Percentiles rank a stretch among this genome's conserved stretches.
Conservation (phyloP, 441 rosid genomes). For the Mallotus japonicus region DNA sequence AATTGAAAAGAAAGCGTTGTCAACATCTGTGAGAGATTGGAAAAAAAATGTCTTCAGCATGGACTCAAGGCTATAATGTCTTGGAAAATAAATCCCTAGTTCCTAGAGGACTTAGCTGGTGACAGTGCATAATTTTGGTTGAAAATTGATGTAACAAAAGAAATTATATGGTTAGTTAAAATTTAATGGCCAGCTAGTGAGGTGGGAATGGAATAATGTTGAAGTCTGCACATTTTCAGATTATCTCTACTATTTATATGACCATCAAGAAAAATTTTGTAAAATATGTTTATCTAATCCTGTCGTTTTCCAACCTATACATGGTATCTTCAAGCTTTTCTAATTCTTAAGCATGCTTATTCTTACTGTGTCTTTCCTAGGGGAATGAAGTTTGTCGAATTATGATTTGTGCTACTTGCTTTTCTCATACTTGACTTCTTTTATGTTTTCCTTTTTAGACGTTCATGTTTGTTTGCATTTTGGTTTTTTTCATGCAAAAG, state of each 20-base stretch:
- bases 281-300: neutral
- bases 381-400: neutral
- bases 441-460: too few relatives aligned
- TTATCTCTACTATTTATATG: neutral
- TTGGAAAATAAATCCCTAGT: too few relatives aligned
- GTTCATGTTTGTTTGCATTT: neutral
- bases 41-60: neutral
- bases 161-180: too few relatives aligned
- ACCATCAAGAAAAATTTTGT: neutral
- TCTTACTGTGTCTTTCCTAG: neutral
- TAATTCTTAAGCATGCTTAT: neutral
- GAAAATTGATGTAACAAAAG: too few relatives aligned
- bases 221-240: neutral
- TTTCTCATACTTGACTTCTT: neutral
- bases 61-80: too few relatives aligned
- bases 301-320: neutral
- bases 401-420: neutral
- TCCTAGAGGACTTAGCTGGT: neutral
- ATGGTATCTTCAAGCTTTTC: neutral
- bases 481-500: neutral
- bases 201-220: neutral
- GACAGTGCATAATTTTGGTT: neutral
- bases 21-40: neutral
- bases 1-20: neutral
- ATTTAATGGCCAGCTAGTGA: too few relatives aligned